phyloP scores from a whole-genome alignment of 371 early-diverging fungal species.

The Apophysomyces variabilis region DNA sequence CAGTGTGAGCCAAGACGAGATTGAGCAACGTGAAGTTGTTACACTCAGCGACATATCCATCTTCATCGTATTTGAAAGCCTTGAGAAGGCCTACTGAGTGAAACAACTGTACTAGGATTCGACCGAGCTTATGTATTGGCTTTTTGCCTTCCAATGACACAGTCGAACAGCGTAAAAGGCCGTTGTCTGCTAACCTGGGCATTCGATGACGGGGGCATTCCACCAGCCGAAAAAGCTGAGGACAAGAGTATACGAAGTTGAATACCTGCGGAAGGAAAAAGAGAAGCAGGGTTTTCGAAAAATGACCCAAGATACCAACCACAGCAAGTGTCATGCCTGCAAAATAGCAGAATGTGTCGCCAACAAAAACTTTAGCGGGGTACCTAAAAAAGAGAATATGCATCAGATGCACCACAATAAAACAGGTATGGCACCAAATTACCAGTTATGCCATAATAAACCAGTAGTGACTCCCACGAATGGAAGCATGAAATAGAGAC shows the following conservation, averaged over 20 bases:
- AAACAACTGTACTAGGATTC: conserved; percentile 40
- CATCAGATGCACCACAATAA: conserved; percentile 1
- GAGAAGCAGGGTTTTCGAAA: conserved; percentile 90
- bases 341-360: conserved; percentile 98
- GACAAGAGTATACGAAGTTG: conserved; percentile 94
- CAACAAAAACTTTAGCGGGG: conserved; percentile 95
- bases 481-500: conserved; percentile 90
- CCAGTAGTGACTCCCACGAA: conserved; percentile 86
- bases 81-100: conserved; percentile 47
- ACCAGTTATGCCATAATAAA: conserved; percentile 87
- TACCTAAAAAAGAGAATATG: conserved; percentile 46
- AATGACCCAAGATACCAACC: conserved; percentile 92
- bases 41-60: conserved; percentile 56
- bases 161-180: conserved; percentile 49
- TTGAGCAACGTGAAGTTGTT: conserved; percentile 94
- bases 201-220: conserved; percentile 98
- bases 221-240: conserved; percentile 93
- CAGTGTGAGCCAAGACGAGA: conserved; percentile 76
- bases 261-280: conserved; percentile 96
- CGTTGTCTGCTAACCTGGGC: conserved; percentile 71
- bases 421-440: conserved; percentile 17
- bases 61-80: conserved; percentile 65
- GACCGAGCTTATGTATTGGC: conserved; percentile 40
- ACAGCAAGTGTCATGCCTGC: conserved; percentile 98
- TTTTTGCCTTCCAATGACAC: conserved; percentile 35